Conservation (phyloP, 768 basidiomycete species). For the Hypsizygus marmoreus region DNA sequence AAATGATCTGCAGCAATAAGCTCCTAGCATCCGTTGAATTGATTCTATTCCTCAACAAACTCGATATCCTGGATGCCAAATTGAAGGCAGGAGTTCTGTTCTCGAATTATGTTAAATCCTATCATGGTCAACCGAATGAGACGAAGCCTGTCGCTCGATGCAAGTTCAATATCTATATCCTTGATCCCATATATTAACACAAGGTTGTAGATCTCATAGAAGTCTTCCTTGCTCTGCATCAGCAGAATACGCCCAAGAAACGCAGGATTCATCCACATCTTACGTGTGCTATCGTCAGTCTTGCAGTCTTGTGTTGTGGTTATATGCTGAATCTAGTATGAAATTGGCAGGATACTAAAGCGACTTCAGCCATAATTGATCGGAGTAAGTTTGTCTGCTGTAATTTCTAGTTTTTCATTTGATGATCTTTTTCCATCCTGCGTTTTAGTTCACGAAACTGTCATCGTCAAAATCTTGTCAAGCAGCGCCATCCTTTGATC, state of each 20-base stretch:
- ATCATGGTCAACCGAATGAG: slow-evolving; percentile 52
- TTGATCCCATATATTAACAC: background rate
- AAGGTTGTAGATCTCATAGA: slow-evolving; percentile 47
- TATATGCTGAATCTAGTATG: too few species aligned
- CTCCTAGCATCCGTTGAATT: slow-evolving; percentile 54
- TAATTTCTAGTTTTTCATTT: background rate
- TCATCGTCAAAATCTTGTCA: slow-evolving; percentile 35
- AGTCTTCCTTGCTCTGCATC: slow-evolving; percentile 51
- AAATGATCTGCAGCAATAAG: slow-evolving; percentile 58
- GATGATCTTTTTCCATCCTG: background rate
- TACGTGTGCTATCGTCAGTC: slow-evolving; percentile 61
- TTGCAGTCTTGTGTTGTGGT: too few species aligned
- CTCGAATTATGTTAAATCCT: slow-evolving; percentile 56
- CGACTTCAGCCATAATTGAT: slow-evolving; percentile 48
- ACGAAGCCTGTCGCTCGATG: slow-evolving; percentile 54
- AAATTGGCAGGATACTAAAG: slow-evolving; percentile 49
- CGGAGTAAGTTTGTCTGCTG: slow-evolving; percentile 39
- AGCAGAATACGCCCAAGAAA: slow-evolving; percentile 46
- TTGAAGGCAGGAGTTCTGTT: slow-evolving; percentile 54
- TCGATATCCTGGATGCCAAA: slow-evolving; percentile 59
- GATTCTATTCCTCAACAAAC: slow-evolving; percentile 64
- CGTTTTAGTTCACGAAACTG: slow-evolving; percentile 38
- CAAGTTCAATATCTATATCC: slow-evolving; percentile 29
- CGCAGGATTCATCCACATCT: slow-evolving; percentile 55
- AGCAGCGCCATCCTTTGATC: slow-evolving; percentile 35